A percentile compares a stretch with the other conserved stretches of the same genome.
Evolutionary conservation across 345 rosid genomes (phyloP).

Genomic region (Eutrema japonicum): DNA sequence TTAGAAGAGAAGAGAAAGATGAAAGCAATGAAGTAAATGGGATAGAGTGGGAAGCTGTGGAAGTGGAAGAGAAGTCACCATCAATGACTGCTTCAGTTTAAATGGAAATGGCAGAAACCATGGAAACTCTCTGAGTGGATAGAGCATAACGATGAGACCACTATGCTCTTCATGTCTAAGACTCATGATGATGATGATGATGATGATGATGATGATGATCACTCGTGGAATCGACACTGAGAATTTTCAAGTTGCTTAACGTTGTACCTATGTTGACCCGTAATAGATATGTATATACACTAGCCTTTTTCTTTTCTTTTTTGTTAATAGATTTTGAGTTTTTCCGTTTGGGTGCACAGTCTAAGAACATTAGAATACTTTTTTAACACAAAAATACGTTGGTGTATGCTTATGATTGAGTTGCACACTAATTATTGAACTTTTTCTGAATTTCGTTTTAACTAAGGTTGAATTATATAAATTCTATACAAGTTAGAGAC

Average conservation of each 20-base stretch:
- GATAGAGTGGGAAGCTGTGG: slow-evolving; percentile 77
- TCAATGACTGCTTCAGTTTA: slow-evolving; percentile 86
- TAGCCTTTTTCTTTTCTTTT: not conserved
- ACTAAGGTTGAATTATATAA: too few relatives aligned
- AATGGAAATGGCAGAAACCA: slow-evolving; percentile 93
- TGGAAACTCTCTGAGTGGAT: slow-evolving; percentile 87
- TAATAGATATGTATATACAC: slow-evolving; percentile 4
- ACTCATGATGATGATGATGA: slow-evolving; percentile 29
- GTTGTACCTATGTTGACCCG: not conserved
- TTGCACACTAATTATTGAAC: too few relatives aligned
- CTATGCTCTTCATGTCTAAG: slow-evolving; percentile 59
- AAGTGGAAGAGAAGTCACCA: slow-evolving; percentile 91
- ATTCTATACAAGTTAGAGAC: too few relatives aligned
- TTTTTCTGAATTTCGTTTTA: too few relatives aligned
- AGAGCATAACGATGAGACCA: slow-evolving; percentile 71
- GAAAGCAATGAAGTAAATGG: slow-evolving; percentile 55
- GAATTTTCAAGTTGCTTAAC: slow-evolving; percentile 14
- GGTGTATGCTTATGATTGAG: not conserved
- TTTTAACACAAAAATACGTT: not conserved
- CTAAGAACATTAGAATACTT: not conserved
- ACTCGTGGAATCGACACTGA: slow-evolving; percentile 32
- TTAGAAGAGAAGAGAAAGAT: slow-evolving; percentile 63
- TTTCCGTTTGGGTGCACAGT: not conserved
- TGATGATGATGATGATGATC: slow-evolving; percentile 8
- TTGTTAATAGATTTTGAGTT: slow-evolving; percentile 24